phyloP scores from a whole-genome alignment of 306 rosid species.

The peach (Prunus persica) region DNA sequence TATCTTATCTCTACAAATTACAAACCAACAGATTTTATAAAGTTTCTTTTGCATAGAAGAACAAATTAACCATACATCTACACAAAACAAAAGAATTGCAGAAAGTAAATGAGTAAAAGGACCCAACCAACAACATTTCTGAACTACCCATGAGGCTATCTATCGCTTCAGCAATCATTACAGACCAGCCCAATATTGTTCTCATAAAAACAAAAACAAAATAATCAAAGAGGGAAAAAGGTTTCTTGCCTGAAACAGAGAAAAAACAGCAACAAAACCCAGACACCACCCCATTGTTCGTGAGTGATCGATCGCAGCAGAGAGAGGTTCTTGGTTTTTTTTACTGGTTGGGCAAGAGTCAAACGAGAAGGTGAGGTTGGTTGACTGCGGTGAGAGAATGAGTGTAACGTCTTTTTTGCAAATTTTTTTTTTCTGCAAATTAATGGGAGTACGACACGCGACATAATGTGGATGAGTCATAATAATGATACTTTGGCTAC shows the following conservation, averaged over 20 bases:
- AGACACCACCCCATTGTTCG: slow-evolving; percentile 27
- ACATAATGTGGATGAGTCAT: slow-evolving; percentile 6
- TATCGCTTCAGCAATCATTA: too few relatives aligned
- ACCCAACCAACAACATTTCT: background rate
- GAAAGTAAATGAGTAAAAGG: background rate
- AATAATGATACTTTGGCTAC: too few relatives aligned
- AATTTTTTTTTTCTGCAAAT: background rate
- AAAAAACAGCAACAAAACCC: slow-evolving; percentile 28
- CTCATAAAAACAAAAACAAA: background rate
- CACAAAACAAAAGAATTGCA: background rate
- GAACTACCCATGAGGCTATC: background rate
- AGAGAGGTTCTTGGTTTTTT: background rate
- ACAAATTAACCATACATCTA: background rate
- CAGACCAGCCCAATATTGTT: background rate
- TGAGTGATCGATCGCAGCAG: background rate
- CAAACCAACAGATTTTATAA: background rate
- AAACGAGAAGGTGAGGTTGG: background rate
- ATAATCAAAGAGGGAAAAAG: background rate
- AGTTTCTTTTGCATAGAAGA: background rate
- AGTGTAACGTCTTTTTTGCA: background rate
- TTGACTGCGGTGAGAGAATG: background rate
- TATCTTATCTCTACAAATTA: background rate
- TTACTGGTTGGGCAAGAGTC: background rate
- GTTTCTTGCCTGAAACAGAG: slow-evolving; percentile 49
- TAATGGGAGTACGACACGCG: slow-evolving; percentile 28